These are phyloP conservation scores for Pythium pyrilobum DNA, from an alignment of 352 stramenopile species.

Conservation along the genomic window DNA sequence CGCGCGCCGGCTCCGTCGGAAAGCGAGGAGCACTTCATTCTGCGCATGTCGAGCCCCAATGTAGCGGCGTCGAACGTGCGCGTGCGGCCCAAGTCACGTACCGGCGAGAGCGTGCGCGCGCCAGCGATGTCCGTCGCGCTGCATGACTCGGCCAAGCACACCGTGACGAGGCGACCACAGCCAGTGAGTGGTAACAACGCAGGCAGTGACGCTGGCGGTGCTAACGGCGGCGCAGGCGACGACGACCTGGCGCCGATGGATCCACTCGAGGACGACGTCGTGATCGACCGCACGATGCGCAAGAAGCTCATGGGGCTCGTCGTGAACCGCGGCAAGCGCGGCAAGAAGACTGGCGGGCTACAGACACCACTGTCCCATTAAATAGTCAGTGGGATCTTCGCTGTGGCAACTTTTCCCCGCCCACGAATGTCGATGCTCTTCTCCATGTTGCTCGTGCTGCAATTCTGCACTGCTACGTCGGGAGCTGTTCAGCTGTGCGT, in stretches of 20 bases:
- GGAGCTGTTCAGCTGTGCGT: neutral
- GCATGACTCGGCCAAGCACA: conserved; percentile 21
- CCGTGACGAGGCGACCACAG: conserved; percentile 10
- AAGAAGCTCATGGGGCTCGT: conserved; percentile 83
- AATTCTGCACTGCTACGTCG: neutral
- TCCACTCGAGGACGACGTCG: conserved; percentile 40
- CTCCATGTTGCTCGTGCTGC: neutral
- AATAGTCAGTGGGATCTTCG: neutral
- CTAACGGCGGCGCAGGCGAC: conserved; percentile 26
- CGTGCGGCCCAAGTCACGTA: conserved; percentile 65
- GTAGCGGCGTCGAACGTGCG: conserved; percentile 62
- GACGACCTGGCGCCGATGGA: conserved; percentile 12
- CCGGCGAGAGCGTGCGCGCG: conserved; percentile 18
- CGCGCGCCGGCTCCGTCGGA: conserved; percentile 58
- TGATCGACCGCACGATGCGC: conserved; percentile 73
- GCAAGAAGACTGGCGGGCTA: conserved; percentile 37
- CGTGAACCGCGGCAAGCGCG: conserved; percentile 69
- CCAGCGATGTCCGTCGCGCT: conserved; percentile 15
- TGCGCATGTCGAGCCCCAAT: conserved; percentile 72
- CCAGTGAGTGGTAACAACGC: conserved; percentile 21
- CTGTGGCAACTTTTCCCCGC: no score
- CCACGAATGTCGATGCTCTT: no score
- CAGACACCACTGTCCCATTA: conserved; percentile 15
- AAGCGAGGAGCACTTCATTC: conserved; percentile 81
- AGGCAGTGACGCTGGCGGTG: neutral